These are phyloP conservation scores for Tricholomella constricta DNA, from an alignment of 768 basidiomycete species.

Conservation along the genomic window DNA sequence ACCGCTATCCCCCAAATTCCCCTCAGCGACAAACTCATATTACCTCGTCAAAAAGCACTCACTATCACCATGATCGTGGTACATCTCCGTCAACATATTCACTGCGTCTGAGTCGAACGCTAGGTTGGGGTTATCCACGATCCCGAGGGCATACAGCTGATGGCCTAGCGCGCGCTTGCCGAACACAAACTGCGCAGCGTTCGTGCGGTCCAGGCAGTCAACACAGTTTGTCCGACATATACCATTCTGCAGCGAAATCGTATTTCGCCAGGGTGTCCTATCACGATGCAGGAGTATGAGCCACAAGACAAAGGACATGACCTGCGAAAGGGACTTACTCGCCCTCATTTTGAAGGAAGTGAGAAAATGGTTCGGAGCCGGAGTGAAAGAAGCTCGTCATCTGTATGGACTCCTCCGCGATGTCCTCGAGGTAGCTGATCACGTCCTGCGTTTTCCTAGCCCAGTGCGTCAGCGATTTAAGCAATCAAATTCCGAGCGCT, in stretches of 20 bases:
- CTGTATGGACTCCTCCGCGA: slow-evolving; percentile 91
- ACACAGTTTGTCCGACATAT: slow-evolving; percentile 95
- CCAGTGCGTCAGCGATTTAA: background rate
- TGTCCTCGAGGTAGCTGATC: slow-evolving; percentile 91
- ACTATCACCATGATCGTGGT: slow-evolving; percentile 97
- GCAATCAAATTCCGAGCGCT: background rate
- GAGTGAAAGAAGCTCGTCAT: slow-evolving; percentile 96
- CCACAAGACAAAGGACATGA: background rate
- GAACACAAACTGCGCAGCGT: slow-evolving; percentile 95
- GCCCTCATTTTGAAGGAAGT: slow-evolving; percentile 52
- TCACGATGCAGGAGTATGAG: background rate
- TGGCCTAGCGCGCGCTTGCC: slow-evolving; percentile 94
- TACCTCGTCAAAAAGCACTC: slow-evolving; percentile 28
- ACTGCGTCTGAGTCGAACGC: slow-evolving; percentile 93
- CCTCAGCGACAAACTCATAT: background rate
- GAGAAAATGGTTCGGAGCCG: slow-evolving; percentile 82
- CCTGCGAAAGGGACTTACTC: slow-evolving; percentile 33
- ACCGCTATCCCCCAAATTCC: slow-evolving; percentile 56
- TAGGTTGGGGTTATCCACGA: slow-evolving; percentile 83
- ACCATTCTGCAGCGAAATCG: slow-evolving; percentile 86
- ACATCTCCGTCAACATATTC: slow-evolving; percentile 98
- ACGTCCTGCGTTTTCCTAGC: slow-evolving; percentile 91
- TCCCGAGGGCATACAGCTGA: slow-evolving; percentile 92
- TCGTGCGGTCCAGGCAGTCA: slow-evolving; percentile 95
- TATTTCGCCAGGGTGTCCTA: slow-evolving; percentile 54